These are phyloP conservation scores for Iberis pinnata DNA, from an alignment of 345 rosid genomes.

Conservation along the genomic window DNA sequence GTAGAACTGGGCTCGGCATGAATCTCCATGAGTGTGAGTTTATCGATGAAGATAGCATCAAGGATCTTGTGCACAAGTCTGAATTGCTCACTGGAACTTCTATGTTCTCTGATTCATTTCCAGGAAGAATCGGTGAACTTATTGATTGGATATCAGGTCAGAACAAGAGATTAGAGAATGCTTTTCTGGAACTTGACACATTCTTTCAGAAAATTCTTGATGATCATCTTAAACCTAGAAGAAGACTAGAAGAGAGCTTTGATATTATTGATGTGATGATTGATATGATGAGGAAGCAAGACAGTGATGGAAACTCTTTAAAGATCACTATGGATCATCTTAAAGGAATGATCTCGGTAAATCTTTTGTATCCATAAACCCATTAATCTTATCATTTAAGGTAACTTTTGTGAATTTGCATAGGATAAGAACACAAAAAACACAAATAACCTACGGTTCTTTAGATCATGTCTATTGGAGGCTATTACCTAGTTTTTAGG, in stretches of 20 bases:
- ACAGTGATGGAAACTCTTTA: constrained; percentile 7
- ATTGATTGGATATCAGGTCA: constrained; percentile 17
- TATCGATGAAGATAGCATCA: background rate
- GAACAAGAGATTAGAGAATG: constrained; percentile 12
- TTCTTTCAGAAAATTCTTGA: constrained; percentile 13
- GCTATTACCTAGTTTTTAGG: too few species aligned
- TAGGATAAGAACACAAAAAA: too few species aligned
- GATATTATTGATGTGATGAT: constrained; percentile 19
- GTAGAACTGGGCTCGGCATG: constrained; percentile 18
- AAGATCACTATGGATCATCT: constrained; percentile 20
- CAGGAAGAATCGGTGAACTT: too few species aligned
- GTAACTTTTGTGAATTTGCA: too few species aligned
- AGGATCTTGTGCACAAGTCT: too few species aligned
- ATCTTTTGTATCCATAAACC: too few species aligned
- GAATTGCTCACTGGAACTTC: too few species aligned
- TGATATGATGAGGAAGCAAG: background rate
- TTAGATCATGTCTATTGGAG: too few species aligned
- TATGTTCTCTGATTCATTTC: too few species aligned
- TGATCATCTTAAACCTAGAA: constrained; percentile 17
- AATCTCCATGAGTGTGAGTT: constrained; percentile 1
- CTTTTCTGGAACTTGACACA: background rate
- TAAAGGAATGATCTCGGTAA: constrained; percentile 16
- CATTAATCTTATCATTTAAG: too few species aligned
- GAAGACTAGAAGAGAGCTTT: constrained; percentile 7
- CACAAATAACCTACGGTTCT: too few species aligned